These are phyloP conservation scores for Penicillium simplicissimum DNA, from an alignment of 495 filamentous ascomycete genomes.

Conservation along the genomic window DNA sequence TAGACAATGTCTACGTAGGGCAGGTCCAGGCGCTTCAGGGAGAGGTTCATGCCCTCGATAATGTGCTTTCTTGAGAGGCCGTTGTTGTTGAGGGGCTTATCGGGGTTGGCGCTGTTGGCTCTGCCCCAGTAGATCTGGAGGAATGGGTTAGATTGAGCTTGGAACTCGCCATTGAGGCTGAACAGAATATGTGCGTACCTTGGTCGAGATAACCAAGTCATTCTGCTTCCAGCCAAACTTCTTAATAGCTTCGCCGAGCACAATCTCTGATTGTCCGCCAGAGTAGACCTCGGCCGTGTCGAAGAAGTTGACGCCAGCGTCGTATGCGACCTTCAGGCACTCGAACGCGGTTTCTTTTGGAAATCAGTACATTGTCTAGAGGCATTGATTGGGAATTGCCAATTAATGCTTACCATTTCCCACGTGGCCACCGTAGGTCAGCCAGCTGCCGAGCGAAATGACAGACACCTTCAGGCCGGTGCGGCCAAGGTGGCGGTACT, in stretches of 20 bases:
- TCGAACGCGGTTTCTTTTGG: conserved; percentile 58
- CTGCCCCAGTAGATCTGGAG: conserved; percentile 69
- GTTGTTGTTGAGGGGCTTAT: conserved; percentile 68
- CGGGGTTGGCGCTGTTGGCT: conserved; percentile 58
- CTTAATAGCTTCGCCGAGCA: conserved; percentile 72
- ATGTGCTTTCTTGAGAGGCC: conserved; percentile 85
- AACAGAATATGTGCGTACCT: conserved; percentile 45
- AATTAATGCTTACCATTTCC: conserved; percentile 54
- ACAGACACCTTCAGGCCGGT: conserved; percentile 75
- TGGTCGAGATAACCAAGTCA: conserved; percentile 84
- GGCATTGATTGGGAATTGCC: not conserved
- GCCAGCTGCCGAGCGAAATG: conserved; percentile 72
- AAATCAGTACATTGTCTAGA: not conserved
- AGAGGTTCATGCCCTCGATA: conserved; percentile 66
- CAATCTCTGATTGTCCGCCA: conserved; percentile 67
- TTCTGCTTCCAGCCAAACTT: conserved; percentile 67
- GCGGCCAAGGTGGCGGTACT: conserved; percentile 72
- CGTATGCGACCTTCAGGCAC: conserved; percentile 75
- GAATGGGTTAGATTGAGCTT: conserved; percentile 1
- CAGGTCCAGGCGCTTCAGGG: conserved; percentile 68
- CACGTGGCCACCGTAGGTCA: conserved; percentile 78
- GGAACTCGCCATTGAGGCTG: not conserved
- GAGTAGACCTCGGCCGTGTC: conserved; percentile 51
- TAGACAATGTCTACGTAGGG: conserved; percentile 77
- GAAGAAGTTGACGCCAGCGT: conserved; percentile 76